These are phyloP conservation scores for Salix suchowensis DNA, from an alignment of 345 rosid species.

Conservation along the genomic window DNA sequence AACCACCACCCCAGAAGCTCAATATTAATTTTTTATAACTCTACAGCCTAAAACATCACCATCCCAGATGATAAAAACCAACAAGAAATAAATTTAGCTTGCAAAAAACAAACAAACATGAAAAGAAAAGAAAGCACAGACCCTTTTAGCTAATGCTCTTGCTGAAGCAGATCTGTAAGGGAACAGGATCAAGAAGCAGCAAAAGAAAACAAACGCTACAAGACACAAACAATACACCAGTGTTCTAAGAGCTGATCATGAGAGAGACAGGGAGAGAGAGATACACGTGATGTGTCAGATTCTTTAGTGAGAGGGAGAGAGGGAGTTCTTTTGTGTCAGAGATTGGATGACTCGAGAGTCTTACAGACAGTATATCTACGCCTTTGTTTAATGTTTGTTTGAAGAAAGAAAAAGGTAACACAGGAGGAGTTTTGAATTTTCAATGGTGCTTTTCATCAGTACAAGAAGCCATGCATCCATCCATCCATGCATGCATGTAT, in stretches of 20 bases:
- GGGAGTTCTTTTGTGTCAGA: slow-evolving; percentile 5
- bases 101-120: background rate
- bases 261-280: background rate
- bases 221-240: background rate
- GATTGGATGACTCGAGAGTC: too few species aligned
- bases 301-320: background rate
- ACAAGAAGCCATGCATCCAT: background rate
- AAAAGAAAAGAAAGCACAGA: background rate
- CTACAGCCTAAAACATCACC: background rate
- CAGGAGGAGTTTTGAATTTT: background rate
- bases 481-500: too few species aligned
- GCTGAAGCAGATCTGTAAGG: slow-evolving; percentile 10
- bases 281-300: slow-evolving; percentile 12
- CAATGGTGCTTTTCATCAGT: background rate
- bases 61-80: background rate
- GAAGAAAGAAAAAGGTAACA: background rate
- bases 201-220: background rate
- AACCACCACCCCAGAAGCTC: background rate
- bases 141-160: background rate
- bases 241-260: background rate
- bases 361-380: too few species aligned
- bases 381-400: background rate
- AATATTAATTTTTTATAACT: too few species aligned
- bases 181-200: background rate
- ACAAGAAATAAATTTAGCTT: background rate